A percentile compares a stretch with the other conserved stretches of the same genome.
These are phyloP conservation scores for Metarhizium guizhouense DNA, from an alignment of 2,329 filamentous ascomycete species.

Conservation along the genomic window DNA sequence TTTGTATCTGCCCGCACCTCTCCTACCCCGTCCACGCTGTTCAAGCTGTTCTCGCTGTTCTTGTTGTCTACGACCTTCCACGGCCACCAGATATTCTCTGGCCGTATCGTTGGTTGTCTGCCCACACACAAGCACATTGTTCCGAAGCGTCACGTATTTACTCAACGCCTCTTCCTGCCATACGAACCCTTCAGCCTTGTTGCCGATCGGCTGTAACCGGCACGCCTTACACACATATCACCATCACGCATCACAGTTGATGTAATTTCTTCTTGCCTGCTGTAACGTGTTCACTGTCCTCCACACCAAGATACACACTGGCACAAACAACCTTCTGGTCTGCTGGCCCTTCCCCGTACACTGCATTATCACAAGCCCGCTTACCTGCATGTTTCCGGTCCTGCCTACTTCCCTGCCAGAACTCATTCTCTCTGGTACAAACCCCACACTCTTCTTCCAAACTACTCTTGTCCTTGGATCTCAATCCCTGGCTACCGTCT, in stretches of 20 bases:
- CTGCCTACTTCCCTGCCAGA: conserved; percentile 1
- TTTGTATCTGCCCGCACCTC: conserved; percentile 4
- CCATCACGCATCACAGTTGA: conserved; percentile 1
- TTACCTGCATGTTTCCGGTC: conserved; percentile 6
- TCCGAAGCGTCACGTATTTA: neutral
- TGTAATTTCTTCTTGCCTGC: neutral
- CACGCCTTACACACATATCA: neutral
- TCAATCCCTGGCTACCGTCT: neutral
- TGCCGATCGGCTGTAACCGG: neutral
- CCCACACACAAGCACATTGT: neutral
- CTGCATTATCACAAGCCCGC: conserved; percentile 7
- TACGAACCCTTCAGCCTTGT: neutral
- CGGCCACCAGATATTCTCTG: neutral
- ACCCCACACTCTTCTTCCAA: conserved; percentile 15
- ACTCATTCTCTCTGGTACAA: conserved; percentile 10
- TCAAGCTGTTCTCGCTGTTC: neutral
- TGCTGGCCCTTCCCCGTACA: conserved; percentile 5
- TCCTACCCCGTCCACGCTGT: neutral
- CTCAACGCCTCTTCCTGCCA: neutral
- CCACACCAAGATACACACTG: neutral
- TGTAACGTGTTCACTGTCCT: neutral
- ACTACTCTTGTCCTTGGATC: conserved; percentile 6
- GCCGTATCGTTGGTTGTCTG: neutral
- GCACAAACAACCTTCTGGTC: neutral
- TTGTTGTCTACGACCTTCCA: neutral